Percentiles rank a stretch among this genome's conserved stretches.
Evolutionary conservation across 352 stramenopile genomes (phyloP).

Genomic region (Phytophthora pistaciae): DNA sequence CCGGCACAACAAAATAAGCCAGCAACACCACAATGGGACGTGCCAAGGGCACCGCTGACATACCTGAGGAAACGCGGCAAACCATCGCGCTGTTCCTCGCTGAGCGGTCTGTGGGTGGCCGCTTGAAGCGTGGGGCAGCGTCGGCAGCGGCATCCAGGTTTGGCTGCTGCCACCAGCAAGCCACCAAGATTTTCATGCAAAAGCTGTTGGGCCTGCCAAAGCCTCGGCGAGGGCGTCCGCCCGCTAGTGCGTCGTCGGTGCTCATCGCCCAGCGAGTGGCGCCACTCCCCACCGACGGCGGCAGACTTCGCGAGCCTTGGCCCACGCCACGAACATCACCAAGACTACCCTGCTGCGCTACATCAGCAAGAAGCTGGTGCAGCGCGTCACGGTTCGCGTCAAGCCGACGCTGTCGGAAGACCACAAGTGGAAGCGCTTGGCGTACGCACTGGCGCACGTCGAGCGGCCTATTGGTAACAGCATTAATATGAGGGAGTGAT

Average conservation of each 20-base stretch:
- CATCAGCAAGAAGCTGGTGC: neutral
- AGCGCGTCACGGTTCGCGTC: neutral
- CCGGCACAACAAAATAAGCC: neutral
- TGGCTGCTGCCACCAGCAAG: slow-evolving; percentile 3
- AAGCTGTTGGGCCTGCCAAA: neutral
- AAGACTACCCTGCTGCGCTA: slow-evolving; percentile 9
- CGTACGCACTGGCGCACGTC: neutral
- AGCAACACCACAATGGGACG: neutral
- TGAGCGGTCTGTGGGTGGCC: neutral
- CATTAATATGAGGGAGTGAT: neutral
- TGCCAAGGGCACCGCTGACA: neutral
- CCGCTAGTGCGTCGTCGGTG: neutral
- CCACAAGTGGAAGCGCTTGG: slow-evolving; percentile 1
- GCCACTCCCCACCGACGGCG: neutral
- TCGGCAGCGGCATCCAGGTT: neutral
- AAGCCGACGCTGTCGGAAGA: neutral
- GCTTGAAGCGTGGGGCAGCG: slow-evolving; percentile 4
- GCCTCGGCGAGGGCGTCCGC: slow-evolving; percentile 1
- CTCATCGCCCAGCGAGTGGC: neutral
- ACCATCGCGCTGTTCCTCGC: neutral
- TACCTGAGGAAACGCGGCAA: neutral
- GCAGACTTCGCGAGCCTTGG: neutral
- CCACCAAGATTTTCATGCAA: slow-evolving; percentile 5
- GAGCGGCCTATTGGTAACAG: slow-evolving; percentile 3
- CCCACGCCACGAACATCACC: slow-evolving; percentile 2